A percentile compares a stretch with the other conserved stretches of the same genome.
These are phyloP conservation scores for thale cress (Arabidopsis thaliana) DNA, from an alignment of 345 rosid genomes.

Conservation along the genomic window TAIR10.1 NC_003075.7:18191001-18191500, in stretches of 20 bases:
- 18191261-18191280: slow-evolving; percentile 3
- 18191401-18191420: slow-evolving; percentile 35
- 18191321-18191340: slow-evolving; percentile 24
- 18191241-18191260: neutral
- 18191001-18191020: neutral
- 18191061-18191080: slow-evolving; percentile 46
- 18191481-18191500: neutral
- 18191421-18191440: slow-evolving; percentile 39
- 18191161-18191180: slow-evolving; percentile 24
- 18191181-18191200: neutral
- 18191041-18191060: slow-evolving; percentile 30
- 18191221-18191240: slow-evolving; percentile 15
- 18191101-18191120: slow-evolving; percentile 39
- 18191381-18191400: slow-evolving; percentile 22
- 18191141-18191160: slow-evolving; percentile 43
- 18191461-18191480: neutral
- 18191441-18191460: neutral
- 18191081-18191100: slow-evolving; percentile 40
- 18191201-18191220: neutral
- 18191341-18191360: slow-evolving; percentile 20
- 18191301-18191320: slow-evolving; percentile 10
- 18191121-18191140: slow-evolving; percentile 33
- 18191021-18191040: neutral
- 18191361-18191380: neutral
- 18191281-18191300: slow-evolving; percentile 28